Evolutionary conservation across 1,284 basidiomycete species (phyloP).

Genomic region (Trichosporon ovoides): DNA sequence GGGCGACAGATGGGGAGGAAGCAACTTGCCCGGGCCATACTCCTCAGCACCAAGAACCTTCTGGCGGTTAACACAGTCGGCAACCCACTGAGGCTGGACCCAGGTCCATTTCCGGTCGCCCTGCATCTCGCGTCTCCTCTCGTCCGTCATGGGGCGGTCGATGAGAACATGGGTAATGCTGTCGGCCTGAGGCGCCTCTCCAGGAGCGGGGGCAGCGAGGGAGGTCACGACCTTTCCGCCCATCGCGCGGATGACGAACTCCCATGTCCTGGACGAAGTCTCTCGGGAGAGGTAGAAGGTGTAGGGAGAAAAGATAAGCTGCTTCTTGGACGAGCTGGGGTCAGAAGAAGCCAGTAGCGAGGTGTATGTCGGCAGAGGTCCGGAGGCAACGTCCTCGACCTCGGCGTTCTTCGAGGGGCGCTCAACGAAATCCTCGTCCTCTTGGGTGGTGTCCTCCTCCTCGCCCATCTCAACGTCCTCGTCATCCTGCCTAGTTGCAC

Average conservation of each 20-base stretch:
- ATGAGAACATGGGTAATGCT: constrained; percentile 94
- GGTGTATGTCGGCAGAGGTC: constrained; percentile 70
- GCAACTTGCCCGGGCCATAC: constrained; percentile 77
- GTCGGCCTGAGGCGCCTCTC: constrained; percentile 53
- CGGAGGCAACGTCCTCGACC: constrained; percentile 50
- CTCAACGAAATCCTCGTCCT: constrained; percentile 50
- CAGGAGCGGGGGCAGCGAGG: constrained; percentile 65
- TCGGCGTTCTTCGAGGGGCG: constrained; percentile 58
- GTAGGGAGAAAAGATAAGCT: constrained; percentile 72
- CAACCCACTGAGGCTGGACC: constrained; percentile 97
- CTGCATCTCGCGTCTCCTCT: constrained; percentile 59
- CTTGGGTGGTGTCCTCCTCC: constrained; percentile 37
- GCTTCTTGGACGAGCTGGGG: constrained; percentile 52
- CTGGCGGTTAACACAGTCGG: constrained; percentile 87
- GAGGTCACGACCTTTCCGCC: constrained; percentile 80
- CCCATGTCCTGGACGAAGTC: constrained; percentile 85
- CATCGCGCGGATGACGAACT: constrained; percentile 88
- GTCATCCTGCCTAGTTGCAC: constrained; percentile 25
- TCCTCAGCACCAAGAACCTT: constrained; percentile 78
- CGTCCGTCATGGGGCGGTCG: constrained; percentile 68
- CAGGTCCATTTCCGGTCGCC: constrained; percentile 69
- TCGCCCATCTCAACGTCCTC: constrained; percentile 44
- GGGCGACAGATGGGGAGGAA: constrained; percentile 94
- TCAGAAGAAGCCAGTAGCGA: constrained; percentile 56
- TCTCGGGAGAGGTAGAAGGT: constrained; percentile 95